Conservation (phyloP, 139 green algal genomes). For the Closterium sp. region DNA sequence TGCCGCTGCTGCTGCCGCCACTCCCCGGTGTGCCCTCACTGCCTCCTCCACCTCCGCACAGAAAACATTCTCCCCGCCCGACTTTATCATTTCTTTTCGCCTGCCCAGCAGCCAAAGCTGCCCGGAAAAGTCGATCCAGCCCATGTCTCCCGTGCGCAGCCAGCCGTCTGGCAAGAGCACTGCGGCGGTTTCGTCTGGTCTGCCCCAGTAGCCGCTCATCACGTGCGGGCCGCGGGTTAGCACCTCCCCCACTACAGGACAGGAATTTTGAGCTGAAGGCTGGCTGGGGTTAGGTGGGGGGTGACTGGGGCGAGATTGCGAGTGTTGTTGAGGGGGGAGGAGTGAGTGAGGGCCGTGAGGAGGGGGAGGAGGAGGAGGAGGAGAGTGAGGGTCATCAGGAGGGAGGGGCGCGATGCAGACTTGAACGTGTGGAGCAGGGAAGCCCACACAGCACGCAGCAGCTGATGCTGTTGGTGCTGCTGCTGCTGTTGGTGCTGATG, state of each 20-base stretch:
- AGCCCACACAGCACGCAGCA: neutral
- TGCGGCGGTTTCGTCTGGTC: conserved; percentile 50
- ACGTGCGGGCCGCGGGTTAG: conserved; percentile 70
- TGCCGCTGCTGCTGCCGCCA: conserved; percentile 74
- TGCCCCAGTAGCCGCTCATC: conserved; percentile 75
- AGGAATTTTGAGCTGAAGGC: neutral
- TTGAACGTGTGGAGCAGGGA: conserved; percentile 9
- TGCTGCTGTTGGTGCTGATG: too few relatives aligned
- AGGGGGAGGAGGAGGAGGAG: neutral
- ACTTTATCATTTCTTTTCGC: conserved; percentile 87
- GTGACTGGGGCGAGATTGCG: neutral
- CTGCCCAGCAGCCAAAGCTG: conserved; percentile 78
- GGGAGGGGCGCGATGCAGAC: neutral
- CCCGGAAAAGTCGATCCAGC: conserved; percentile 52
- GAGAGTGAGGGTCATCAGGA: neutral
- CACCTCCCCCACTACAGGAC: conserved; percentile 49
- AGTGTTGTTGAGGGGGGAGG: neutral
- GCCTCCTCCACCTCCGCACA: conserved; percentile 69
- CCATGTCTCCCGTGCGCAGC: conserved; percentile 79
- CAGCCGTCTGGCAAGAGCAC: conserved; percentile 59
- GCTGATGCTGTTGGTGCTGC: neutral
- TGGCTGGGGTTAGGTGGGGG: neutral
- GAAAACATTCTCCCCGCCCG: conserved; percentile 85
- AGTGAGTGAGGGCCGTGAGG: neutral
- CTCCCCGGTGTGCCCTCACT: conserved; percentile 59